These are phyloP conservation scores for Musa acuminata DNA, from an alignment of 176 grass and related monocot species.

Conservation along the genomic window DNA sequence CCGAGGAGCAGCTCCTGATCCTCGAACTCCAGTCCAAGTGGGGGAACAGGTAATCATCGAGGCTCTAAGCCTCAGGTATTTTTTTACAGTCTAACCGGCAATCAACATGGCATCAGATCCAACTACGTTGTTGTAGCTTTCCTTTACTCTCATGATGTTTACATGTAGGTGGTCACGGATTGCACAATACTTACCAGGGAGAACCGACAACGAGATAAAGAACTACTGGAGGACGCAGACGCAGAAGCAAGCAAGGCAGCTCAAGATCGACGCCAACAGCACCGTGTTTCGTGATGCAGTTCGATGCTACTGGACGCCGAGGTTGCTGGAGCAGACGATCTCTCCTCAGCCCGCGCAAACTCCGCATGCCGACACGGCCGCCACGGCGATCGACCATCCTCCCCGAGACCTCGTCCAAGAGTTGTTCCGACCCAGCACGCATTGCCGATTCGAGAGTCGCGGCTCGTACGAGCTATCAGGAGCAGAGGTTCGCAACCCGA, in stretches of 20 bases:
- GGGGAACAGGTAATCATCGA: background rate
- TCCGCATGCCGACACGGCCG: background rate
- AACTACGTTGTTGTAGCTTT: no score
- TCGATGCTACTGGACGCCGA: conserved; percentile 2
- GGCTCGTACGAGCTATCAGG: no score
- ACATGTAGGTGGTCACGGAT: background rate
- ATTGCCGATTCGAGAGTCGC: background rate
- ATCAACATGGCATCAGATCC: no score
- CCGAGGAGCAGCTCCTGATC: conserved; percentile 2
- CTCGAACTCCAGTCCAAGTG: conserved; percentile 4
- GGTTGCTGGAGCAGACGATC: background rate
- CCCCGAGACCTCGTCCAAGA: background rate
- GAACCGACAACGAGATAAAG: conserved; percentile 14
- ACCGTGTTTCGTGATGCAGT: background rate
- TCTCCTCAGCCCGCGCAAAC: background rate
- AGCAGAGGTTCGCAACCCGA: no score
- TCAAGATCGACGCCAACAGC: conserved; percentile 3
- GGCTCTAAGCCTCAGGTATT: no score
- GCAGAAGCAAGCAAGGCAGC: conserved; percentile 9
- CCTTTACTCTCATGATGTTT: no score
- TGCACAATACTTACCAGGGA: background rate
- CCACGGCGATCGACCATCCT: background rate
- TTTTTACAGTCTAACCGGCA: no score
- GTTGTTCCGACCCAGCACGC: background rate
- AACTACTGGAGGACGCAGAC: conserved; percentile 8